These are phyloP conservation scores for Colletotrichum filicis DNA, from an alignment of 2,329 filamentous ascomycete genomes.

Conservation along the genomic window DNA sequence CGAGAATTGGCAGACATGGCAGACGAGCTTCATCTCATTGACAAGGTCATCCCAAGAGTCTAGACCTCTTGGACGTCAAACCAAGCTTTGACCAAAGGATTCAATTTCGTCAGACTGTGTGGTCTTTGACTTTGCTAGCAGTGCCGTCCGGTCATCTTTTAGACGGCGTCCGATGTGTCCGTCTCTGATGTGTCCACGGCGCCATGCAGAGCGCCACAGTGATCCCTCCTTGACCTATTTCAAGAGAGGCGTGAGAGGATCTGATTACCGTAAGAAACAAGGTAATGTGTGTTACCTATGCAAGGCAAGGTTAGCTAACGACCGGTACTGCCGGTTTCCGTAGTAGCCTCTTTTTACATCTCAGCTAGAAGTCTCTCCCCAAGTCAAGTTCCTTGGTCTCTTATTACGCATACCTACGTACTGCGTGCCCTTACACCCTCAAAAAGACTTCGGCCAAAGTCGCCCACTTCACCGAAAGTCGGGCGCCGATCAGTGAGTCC, in stretches of 20 bases:
- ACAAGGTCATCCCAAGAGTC: not conserved
- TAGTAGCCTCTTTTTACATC: not conserved
- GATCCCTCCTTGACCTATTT: not conserved
- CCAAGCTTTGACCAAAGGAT: conserved; percentile 19
- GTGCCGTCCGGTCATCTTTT: conserved; percentile 11
- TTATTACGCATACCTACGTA: no score
- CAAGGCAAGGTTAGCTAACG: not conserved
- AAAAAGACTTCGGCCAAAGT: not conserved
- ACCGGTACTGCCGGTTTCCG: not conserved
- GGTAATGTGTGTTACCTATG: not conserved
- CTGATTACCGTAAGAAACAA: not conserved
- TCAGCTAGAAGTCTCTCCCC: not conserved
- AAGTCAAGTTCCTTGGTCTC: not conserved
- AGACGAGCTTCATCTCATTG: not conserved
- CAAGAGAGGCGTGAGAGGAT: not conserved
- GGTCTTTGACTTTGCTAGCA: not conserved
- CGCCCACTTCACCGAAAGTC: not conserved
- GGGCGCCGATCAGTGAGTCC: not conserved
- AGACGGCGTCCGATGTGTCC: conserved; percentile 14
- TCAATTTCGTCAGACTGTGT: not conserved
- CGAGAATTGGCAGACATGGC: not conserved
- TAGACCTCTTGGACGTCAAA: not conserved
- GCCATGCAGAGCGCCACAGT: conserved; percentile 13
- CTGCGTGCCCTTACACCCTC: no score
- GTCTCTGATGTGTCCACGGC: conserved; percentile 28